Base-by-base conservation (phyloP, 495 filamentous ascomycete species). In the Neurospora hispaniola region DNA sequence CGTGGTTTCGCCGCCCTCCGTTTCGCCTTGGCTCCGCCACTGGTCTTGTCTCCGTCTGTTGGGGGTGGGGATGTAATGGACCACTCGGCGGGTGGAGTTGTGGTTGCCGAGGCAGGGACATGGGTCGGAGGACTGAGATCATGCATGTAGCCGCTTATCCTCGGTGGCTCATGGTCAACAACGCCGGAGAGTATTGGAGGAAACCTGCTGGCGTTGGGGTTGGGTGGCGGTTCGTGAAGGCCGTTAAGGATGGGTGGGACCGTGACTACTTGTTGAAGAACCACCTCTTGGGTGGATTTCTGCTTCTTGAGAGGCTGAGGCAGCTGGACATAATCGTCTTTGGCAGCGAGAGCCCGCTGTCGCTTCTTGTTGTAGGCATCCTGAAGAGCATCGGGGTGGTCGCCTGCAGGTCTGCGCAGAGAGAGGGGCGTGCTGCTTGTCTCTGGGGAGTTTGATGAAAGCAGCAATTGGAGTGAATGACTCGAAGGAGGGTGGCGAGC, bases 201-300 rank as follows among this genome's bases (percentile, higher is more conserved):
- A 74, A 93, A 91, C 11, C 92, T 83, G 35, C 89, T 88, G 69
- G 90, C 88, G 77, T 92, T 89, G 12, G 91, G 91, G 77, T 92
- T 89, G 12, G 91, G 91, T 5, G 92, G 92, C 1, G 92, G 92
- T 75, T 93, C 90, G 76, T 91, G 89, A 42, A 93, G 81, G n/a
- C 90, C 90, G 77, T 91, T 90, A 48, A 94, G 86, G 74, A 93
- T 92, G 71, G 90, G 86, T 27, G 87, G 80, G 70, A 85, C 83
- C 54, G 54, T 35, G 14, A 66, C 54, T 38, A 18, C 27, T 66
- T 66, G 54, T 31, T 66, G 54, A 66, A 66, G 54, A 4, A 66
- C 54, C 5, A 85, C 81, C 73, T 84, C 83, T 71, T 86, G 82
- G 3, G 81, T 76, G 38, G 86, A 84, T 70, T 86, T 88, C 70